These are phyloP conservation scores for Globisporangium emineosum DNA, from an alignment of 352 stramenopile genomes.

Conservation along the genomic window DNA sequence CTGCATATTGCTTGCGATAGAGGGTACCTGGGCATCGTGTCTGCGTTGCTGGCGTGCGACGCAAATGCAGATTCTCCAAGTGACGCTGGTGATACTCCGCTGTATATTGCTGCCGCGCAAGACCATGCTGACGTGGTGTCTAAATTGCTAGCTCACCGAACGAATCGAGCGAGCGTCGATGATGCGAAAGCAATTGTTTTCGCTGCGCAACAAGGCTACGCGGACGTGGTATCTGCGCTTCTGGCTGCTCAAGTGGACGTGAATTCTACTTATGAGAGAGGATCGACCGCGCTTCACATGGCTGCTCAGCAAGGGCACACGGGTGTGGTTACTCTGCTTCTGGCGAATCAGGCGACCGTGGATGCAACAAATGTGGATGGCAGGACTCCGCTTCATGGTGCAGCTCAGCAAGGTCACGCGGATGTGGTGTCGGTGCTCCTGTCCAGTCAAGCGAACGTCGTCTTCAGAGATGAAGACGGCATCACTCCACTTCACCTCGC, in stretches of 20 bases:
- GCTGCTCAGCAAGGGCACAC: neutral
- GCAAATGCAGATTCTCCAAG: neutral
- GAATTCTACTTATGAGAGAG: neutral
- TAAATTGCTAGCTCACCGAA: too few relatives aligned
- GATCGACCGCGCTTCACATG: neutral
- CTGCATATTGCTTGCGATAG: neutral
- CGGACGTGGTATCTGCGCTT: neutral
- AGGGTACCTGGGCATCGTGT: neutral
- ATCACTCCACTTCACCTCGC: neutral
- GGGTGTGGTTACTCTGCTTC: neutral
- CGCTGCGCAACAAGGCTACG: neutral
- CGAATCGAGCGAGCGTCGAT: too few relatives aligned
- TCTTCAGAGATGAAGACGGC: neutral
- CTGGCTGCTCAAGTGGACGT: neutral
- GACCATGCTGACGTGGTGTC: too few relatives aligned
- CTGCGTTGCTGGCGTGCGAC: neutral
- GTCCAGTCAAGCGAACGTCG: neutral
- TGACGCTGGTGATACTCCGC: too few relatives aligned
- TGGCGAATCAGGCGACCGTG: neutral
- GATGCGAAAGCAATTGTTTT: too few relatives aligned
- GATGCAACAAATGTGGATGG: neutral
- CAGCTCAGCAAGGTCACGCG: neutral
- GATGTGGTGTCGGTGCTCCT: neutral
- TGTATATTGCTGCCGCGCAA: too few relatives aligned
- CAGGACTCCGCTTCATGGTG: neutral